Base-by-base conservation (phyloP, 345 rosid genomes). In the Gynandropsis gynandra region DNA sequence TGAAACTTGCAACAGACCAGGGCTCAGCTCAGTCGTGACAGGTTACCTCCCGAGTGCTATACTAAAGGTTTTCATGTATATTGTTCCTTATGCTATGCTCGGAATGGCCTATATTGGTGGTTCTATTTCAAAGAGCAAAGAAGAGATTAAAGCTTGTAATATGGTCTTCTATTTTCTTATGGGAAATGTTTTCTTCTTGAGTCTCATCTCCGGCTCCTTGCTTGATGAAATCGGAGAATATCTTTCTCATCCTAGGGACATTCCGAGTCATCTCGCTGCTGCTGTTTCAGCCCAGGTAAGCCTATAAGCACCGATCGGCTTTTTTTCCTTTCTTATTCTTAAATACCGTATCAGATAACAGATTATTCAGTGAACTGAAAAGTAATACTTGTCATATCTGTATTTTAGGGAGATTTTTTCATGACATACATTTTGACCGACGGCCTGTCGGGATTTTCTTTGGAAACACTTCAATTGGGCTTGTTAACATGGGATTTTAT, bases 21-120 rank as follows among this genome's bases (percentile, higher is more conserved):
- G 98, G 35, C 71, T 87, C 37, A 87, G 89, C 65, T 90, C 96
- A 13, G 70, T 84, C 3, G 70, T 90, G 71, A 82, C 85, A 19
- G 98, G 95, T 9, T 90, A 80, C 76, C 89, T 90, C 61, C 98
- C 98, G 35, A 87, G 96, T 56, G 89, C 87, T 50, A 68, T 84
- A 53, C 92, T 90, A 35, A 90, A 80, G 54, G 89, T 85, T 58
- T 90, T 82, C 63, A 68, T 82, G 68, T 87, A 80, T 32, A 32
- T 74, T 10, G 62, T 87, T 67, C 96, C 98, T 17, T 80, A 69
- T 14, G 87, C 96, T 53, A 82, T 87, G 92, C 78, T 82, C 50
- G 83, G 74, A 32, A 55, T 90, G 75, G 79, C 87, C 21, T 76
- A 71, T 70, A 35, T 78, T 1, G 75, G 82, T 0, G 96, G 95